Evolutionary conservation across 345 rosid species (phyloP), one percentile per base, ranked within the genome.

Genomic region (Cardamine occulta): DNA sequence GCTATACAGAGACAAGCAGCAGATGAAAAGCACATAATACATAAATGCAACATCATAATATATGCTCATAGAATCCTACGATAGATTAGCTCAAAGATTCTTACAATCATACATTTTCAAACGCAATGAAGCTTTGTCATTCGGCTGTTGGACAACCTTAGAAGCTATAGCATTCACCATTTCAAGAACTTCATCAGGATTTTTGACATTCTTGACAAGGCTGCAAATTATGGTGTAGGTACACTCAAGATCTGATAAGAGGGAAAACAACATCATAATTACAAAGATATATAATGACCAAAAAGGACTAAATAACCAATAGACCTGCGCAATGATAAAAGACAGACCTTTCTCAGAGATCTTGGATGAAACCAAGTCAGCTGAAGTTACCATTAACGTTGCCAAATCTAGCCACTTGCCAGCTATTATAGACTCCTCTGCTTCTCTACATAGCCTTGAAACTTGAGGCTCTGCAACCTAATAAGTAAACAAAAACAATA

Each of bases 141-240:
- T 83, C 5, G 97, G 93, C 17, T 89, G 96, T 63, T 91, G 99
- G 73, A 73, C 67, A 49, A 96, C 78, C 84, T 96, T 96, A 4
- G 88, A 74, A 24, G 91, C 84, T 17, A 96, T 82, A 39, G 86
- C 88, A 65, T 89, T 84, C 45, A 88, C 87, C 88, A 91, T 86
- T 84, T 89, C 96, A 69, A 83, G 89, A 10, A 79, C 84, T 77
- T 96, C 93, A 58, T 85, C 89, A 0, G 82, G 85, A 68, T 62
- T 86, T 52, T 76, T 86, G 15, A 84, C 79, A 79, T 85, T 88
- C 23, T 91, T 80, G 40, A 87, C 98, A 65, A 93, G 86, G 82
- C 88, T 88, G 86, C 98, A 96, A 76, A 96, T 90, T 60, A 96
- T 90, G 55, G 94, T 91, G 88, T 91, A 96, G 80, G 88, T 82